Conservation (phyloP, 805 yeast genomes). For the Yamadazyma ubonensis region DNA sequence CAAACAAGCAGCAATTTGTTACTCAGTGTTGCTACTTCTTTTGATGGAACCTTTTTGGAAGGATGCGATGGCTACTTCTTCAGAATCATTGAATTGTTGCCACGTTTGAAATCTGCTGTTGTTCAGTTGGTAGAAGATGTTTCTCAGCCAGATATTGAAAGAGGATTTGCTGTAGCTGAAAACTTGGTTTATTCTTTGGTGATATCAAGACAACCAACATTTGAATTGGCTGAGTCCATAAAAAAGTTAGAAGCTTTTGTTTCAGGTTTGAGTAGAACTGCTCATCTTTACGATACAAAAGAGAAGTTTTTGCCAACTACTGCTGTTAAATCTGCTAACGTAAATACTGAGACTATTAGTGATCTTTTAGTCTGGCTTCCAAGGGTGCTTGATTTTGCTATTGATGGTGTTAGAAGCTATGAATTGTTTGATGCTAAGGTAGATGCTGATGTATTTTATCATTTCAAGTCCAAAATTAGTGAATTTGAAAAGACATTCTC, state of each 20-base stretch:
- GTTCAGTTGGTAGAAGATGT: slow-evolving; percentile 66
- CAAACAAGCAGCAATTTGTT: slow-evolving; percentile 65
- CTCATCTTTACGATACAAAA: slow-evolving; percentile 14
- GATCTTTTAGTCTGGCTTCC: slow-evolving; percentile 33
- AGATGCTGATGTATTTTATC: slow-evolving; percentile 16
- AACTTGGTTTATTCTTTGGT: slow-evolving; percentile 61
- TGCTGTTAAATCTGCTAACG: slow-evolving; percentile 17
- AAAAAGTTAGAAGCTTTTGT: slow-evolving; percentile 8
- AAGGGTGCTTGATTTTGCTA: slow-evolving; percentile 34
- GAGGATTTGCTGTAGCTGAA: slow-evolving; percentile 75
- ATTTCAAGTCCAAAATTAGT: slow-evolving; percentile 17
- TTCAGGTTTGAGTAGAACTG: slow-evolving; percentile 15
- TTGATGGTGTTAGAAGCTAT: slow-evolving; percentile 16
- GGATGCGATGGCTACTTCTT: slow-evolving; percentile 55
- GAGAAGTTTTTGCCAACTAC: slow-evolving; percentile 17
- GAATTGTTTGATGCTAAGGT: slow-evolving; percentile 11
- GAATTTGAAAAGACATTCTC: slow-evolving; percentile 16
- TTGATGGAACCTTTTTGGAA: slow-evolving; percentile 35
- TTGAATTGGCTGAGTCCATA: slow-evolving; percentile 25
- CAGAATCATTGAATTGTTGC: slow-evolving; percentile 74
- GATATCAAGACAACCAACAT: slow-evolving; percentile 50
- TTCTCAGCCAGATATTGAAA: slow-evolving; percentile 69
- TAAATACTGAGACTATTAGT: slow-evolving; percentile 18
- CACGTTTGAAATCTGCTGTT: slow-evolving; percentile 69
- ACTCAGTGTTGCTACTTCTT: slow-evolving; percentile 52